Evolutionary conservation across 2,329 filamentous ascomycete genomes (phyloP).

Genomic region (Trichoderma endophyticum): DNA sequence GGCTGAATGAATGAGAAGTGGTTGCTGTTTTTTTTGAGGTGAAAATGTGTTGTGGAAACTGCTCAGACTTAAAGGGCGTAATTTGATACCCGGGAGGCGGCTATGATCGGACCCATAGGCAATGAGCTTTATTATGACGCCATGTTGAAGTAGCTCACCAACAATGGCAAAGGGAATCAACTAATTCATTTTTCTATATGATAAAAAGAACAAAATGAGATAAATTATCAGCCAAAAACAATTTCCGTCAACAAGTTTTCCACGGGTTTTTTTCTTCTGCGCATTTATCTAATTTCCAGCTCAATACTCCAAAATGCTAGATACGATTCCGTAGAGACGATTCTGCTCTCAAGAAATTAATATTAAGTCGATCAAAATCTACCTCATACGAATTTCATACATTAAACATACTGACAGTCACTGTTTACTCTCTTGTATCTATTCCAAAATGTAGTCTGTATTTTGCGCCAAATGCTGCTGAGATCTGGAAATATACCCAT

Average conservation of each 20-base stretch:
- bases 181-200: neutral
- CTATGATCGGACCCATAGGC: neutral
- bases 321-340: neutral
- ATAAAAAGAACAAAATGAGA: neutral
- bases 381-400: neutral
- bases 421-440: neutral
- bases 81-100: conserved; percentile 11
- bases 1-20: neutral
- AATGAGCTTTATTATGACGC: conserved; percentile 1
- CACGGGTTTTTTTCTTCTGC: neutral
- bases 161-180: neutral
- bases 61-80: neutral
- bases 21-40: neutral
- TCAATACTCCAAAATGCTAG: neutral
- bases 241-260: no score
- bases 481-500: neutral
- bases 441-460: neutral
- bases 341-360: neutral
- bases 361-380: neutral
- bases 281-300: neutral
- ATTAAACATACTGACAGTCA: neutral
- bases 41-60: neutral
- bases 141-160: neutral
- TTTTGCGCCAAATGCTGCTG: conserved; percentile 7
- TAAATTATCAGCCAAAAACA: neutral